Evolutionary conservation across 2,329 filamentous ascomycete species (phyloP).

Genomic region (Aureobasidium mangrovei): DNA sequence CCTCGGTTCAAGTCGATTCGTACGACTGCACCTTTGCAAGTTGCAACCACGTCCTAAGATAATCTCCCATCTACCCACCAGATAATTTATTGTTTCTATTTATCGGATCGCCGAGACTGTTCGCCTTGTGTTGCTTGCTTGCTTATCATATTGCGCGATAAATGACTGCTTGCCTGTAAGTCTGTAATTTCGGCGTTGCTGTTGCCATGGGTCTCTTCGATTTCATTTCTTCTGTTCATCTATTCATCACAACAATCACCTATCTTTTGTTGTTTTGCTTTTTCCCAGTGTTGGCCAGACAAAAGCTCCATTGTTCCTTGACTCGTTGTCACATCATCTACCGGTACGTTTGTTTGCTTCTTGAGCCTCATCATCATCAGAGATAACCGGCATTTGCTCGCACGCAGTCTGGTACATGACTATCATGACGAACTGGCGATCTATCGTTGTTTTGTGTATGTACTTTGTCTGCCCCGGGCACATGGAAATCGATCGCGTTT

Average conservation of each 20-base stretch:
- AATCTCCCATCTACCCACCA: background rate
- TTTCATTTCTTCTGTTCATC: background rate
- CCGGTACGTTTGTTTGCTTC: background rate
- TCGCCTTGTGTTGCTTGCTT: background rate
- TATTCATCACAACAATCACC: background rate
- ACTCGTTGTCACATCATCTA: background rate
- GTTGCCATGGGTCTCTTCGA: background rate
- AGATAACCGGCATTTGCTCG: background rate
- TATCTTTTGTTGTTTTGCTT: background rate
- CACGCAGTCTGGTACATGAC: background rate
- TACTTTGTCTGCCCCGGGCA: background rate
- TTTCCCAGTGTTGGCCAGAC: background rate
- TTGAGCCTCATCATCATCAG: slow-evolving; percentile 1
- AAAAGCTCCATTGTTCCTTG: background rate
- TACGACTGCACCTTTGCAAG: background rate
- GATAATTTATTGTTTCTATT: background rate
- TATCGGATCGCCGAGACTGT: background rate
- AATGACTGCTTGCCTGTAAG: background rate
- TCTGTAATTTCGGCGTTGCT: background rate
- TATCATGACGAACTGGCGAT: background rate
- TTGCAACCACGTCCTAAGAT: background rate
- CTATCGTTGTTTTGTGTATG: no score
- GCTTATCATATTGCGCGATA: background rate
- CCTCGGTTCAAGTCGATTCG: background rate
- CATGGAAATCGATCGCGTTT: background rate